A percentile compares a stretch with the other conserved stretches of the same genome.
Evolutionary conservation across 352 stramenopile genomes (phyloP).

Genomic region (Pythium brassicae): DNA sequence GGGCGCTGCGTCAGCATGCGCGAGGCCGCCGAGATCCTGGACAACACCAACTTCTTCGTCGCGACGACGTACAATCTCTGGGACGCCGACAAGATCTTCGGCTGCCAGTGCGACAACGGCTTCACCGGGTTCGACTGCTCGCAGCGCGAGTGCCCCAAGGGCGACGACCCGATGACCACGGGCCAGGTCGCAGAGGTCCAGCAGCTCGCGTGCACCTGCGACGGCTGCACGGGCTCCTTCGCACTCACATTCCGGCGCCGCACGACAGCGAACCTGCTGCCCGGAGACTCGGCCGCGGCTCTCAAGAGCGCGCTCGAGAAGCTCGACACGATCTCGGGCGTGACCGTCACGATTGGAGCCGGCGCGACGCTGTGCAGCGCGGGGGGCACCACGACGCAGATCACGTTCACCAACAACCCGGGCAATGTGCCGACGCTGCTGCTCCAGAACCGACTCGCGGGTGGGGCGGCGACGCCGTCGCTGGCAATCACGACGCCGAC

Average conservation of each 20-base stretch:
- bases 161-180: constrained; percentile 59
- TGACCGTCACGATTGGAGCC: constrained; percentile 24
- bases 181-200: constrained; percentile 37
- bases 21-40: constrained; percentile 47
- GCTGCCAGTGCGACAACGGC: constrained; percentile 70
- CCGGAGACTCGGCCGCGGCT: constrained; percentile 23
- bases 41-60: constrained; percentile 67
- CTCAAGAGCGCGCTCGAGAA: constrained; percentile 53
- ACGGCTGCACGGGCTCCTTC: constrained; percentile 49
- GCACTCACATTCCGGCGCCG: constrained; percentile 59
- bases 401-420: constrained; percentile 73
- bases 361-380: constrained; percentile 30
- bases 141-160: constrained; percentile 43
- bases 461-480: constrained; percentile 7
- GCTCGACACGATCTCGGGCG: constrained; percentile 49
- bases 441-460: constrained; percentile 40
- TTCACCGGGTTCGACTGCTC: constrained; percentile 65
- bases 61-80: constrained; percentile 55
- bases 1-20: constrained; percentile 69
- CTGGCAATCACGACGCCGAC: constrained; percentile 15
- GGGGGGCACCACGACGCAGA: constrained; percentile 35
- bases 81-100: constrained; percentile 77
- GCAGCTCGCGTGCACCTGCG: constrained; percentile 45
- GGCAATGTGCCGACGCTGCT: constrained; percentile 46
- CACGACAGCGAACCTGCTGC: constrained; percentile 48